Evolutionary conservation across 2,329 filamentous ascomycete species (phyloP).

Genomic region (Aspergillus oerlinghausenensis): DNA sequence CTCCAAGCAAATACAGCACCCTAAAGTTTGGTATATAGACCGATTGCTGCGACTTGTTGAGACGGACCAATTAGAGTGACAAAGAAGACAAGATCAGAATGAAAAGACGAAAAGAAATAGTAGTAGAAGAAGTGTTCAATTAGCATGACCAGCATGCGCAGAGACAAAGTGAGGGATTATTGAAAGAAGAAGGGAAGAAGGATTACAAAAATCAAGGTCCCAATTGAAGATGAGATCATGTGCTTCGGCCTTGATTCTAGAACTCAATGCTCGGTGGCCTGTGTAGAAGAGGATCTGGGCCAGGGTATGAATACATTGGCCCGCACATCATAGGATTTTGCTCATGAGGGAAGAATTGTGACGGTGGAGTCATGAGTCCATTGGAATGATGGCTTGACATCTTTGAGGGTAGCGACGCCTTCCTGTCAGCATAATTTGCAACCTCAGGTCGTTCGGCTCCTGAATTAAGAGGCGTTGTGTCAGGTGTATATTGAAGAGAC

Average conservation of each 20-base stretch:
- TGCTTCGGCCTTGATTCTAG: constrained; percentile 5
- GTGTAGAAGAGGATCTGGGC: constrained; percentile 17
- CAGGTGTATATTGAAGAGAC: constrained; percentile 22
- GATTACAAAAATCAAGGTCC: constrained; percentile 1
- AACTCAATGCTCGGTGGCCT: constrained; percentile 21
- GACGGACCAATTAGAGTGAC: constrained; percentile 1
- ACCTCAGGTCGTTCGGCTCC: constrained; percentile 16
- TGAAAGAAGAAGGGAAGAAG: constrained; percentile 4
- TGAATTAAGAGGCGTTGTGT: constrained; percentile 10
- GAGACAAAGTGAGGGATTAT: background rate
- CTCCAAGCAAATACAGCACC: background rate
- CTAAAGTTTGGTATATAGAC: background rate
- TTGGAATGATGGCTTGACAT: constrained; percentile 10
- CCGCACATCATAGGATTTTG: constrained; percentile 26
- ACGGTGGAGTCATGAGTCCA: constrained; percentile 17
- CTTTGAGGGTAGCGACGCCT: constrained; percentile 16
- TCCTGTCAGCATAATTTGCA: constrained; percentile 13
- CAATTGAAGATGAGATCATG: constrained; percentile 1
- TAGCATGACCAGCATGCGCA: background rate
- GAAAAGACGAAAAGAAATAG: background rate
- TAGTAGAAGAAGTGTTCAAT: constrained; percentile 1
- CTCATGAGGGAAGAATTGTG: constrained; percentile 19
- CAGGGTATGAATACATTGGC: constrained; percentile 24
- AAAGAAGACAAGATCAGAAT: constrained; percentile 3
- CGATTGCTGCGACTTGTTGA: background rate